A percentile compares a stretch with the other conserved stretches of the same genome.
phyloP scores from a whole-genome alignment of 257 asterid species.

The Salvia miltiorrhiza region DNA sequence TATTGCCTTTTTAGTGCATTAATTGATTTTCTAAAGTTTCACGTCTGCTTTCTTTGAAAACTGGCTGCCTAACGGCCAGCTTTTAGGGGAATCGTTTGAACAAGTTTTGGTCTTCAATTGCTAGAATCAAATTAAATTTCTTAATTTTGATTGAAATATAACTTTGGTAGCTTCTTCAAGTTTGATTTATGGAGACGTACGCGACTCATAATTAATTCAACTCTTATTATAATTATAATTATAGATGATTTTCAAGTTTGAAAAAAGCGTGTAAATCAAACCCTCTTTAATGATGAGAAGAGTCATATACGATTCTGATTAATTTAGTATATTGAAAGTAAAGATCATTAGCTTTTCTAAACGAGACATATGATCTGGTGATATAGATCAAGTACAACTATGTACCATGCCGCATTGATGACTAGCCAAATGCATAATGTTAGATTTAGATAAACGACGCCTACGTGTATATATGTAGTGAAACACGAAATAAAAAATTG shows the following conservation, averaged over 20 bases:
- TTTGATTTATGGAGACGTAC: not conserved
- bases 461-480: not conserved
- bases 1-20: conserved; percentile 13
- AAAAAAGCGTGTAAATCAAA: not conserved
- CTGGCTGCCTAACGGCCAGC: conserved; percentile 38
- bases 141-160: not conserved
- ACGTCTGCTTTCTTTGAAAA: conserved; percentile 29
- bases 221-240: too few species aligned
- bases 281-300: too few species aligned
- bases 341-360: not conserved
- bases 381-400: not conserved
- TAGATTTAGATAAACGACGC: not conserved
- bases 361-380: not conserved
- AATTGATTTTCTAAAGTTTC: conserved; percentile 19
- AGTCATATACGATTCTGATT: too few species aligned
- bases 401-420: not conserved
- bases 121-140: conserved; percentile 12
- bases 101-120: not conserved
- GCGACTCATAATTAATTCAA: too few species aligned
- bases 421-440: not conserved
- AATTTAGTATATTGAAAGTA: too few species aligned
- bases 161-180: conserved; percentile 5
- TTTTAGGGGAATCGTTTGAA: conserved; percentile 36
- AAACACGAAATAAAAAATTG: not conserved
- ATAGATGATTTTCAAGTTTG: not conserved